Percentiles rank a stretch among this genome's conserved stretches.
Evolutionary conservation across 345 rosid genomes (phyloP).

Genomic region (Tarenaya hassleriana): DNA sequence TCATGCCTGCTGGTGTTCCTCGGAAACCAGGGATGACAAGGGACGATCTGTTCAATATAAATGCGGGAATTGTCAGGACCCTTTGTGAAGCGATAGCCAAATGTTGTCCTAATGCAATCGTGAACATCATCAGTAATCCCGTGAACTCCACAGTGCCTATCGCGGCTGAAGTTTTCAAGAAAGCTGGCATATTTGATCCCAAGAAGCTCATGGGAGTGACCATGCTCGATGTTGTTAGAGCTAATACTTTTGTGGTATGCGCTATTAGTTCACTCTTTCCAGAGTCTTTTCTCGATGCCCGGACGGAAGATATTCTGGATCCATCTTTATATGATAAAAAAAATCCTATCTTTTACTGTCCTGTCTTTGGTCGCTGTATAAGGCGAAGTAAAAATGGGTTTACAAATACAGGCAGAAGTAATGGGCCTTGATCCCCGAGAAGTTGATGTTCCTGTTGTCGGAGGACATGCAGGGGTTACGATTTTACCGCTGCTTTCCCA

Average conservation of each 20-base stretch:
- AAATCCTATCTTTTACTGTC: no score
- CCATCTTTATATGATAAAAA: no score
- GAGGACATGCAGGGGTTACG: slow-evolving; percentile 82
- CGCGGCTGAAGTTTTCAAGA: slow-evolving; percentile 91
- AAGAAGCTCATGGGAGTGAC: slow-evolving; percentile 87
- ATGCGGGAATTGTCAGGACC: slow-evolving; percentile 89
- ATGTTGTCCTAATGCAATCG: slow-evolving; percentile 76
- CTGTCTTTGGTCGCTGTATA: no score
- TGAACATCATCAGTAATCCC: slow-evolving; percentile 87
- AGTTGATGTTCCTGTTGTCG: slow-evolving; percentile 72
- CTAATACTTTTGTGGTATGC: slow-evolving; percentile 93
- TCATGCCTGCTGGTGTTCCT: slow-evolving; percentile 95
- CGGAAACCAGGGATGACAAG: slow-evolving; percentile 99
- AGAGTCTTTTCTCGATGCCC: neutral
- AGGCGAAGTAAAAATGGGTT: no score
- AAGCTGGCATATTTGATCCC: slow-evolving; percentile 81
- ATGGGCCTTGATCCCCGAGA: slow-evolving; percentile 78
- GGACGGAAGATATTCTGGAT: no score
- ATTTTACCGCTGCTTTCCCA: slow-evolving; percentile 76
- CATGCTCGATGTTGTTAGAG: slow-evolving; percentile 96
- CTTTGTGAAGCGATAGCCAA: slow-evolving; percentile 82
- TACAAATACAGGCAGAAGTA: slow-evolving; percentile 53
- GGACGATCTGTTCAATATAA: slow-evolving; percentile 93
- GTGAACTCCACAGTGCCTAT: slow-evolving; percentile 96
- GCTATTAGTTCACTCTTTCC: neutral